A percentile compares a stretch with the other conserved stretches of the same genome.
These are phyloP conservation scores for Citrus medica DNA, from an alignment of 345 rosid genomes.

Conservation along the genomic window DNA sequence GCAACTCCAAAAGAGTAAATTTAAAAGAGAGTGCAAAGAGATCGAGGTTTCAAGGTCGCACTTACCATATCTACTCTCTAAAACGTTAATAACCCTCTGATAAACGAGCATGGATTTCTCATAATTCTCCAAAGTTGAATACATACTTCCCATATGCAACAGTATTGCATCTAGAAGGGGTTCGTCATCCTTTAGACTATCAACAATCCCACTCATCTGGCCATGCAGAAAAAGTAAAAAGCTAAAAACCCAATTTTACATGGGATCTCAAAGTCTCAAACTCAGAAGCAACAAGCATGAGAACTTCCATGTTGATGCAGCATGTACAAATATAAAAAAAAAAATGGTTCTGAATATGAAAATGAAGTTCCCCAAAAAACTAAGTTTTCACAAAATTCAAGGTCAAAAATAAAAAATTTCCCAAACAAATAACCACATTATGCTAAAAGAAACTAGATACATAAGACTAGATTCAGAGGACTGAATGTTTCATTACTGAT, in stretches of 20 bases:
- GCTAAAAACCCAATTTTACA: background rate
- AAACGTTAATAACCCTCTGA: conserved; percentile 46
- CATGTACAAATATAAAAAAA: background rate
- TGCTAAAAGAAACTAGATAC: background rate
- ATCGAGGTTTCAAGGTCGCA: background rate
- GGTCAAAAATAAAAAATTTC: background rate
- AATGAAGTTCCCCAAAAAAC: background rate
- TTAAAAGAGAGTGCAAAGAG: background rate
- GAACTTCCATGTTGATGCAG: background rate
- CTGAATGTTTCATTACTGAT: background rate
- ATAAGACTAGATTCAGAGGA: background rate
- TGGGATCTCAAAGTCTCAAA: conserved; percentile 7
- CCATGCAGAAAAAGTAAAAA: conserved; percentile 17
- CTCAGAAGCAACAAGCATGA: background rate
- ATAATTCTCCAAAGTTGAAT: conserved; percentile 60
- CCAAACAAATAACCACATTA: background rate
- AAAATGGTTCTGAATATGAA: background rate
- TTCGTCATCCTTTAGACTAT: conserved; percentile 41
- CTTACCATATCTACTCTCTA: conserved; percentile 62
- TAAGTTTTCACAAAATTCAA: background rate
- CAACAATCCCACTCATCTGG: conserved; percentile 67
- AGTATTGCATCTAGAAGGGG: conserved; percentile 69
- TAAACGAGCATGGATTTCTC: conserved; percentile 55
- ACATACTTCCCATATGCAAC: conserved; percentile 80
- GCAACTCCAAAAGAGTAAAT: background rate